Percentiles rank a stretch among this genome's conserved stretches.
These are phyloP conservation scores for Skeletonema grethae DNA, from an alignment of 108 stramenopile species.

Conservation along the genomic window DNA sequence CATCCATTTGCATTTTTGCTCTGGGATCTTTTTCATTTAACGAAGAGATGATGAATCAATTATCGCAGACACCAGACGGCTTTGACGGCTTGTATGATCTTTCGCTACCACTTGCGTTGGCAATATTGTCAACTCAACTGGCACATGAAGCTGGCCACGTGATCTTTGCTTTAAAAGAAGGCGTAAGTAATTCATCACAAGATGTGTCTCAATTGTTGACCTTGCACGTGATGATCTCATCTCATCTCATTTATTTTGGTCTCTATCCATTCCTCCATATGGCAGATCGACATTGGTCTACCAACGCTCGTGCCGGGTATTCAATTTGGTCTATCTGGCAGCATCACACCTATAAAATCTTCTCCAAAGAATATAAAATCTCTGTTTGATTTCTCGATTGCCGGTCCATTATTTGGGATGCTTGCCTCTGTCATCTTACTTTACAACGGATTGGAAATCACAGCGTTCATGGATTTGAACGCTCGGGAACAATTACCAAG, in stretches of 20 bases:
- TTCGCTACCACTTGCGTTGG: conserved; percentile 41
- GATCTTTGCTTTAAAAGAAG: conserved; percentile 56
- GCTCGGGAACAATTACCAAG: conserved; percentile 43
- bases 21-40: conserved; percentile 60
- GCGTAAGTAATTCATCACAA: conserved; percentile 40
- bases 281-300: conserved; percentile 44
- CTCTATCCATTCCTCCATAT: neutral
- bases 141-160: conserved; percentile 55
- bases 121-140: conserved; percentile 43
- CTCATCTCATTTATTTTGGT: neutral
- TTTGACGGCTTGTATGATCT: conserved; percentile 39
- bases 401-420: conserved; percentile 56
- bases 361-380: conserved; percentile 55
- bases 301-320: conserved; percentile 62
- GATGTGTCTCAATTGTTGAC: neutral
- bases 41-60: conserved; percentile 44
- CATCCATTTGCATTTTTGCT: conserved; percentile 53
- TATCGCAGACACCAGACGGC: conserved; percentile 32
- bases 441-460: conserved; percentile 50
- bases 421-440: conserved; percentile 45
- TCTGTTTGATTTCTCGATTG: conserved; percentile 68
- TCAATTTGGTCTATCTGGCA: conserved; percentile 53
- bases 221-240: neutral
- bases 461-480: conserved; percentile 50
- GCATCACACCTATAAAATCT: conserved; percentile 54